Evolutionary conservation across 768 basidiomycete genomes (phyloP), one percentile per base, ranked within the genome.

Genomic region (Leccinum arenicola): DNA sequence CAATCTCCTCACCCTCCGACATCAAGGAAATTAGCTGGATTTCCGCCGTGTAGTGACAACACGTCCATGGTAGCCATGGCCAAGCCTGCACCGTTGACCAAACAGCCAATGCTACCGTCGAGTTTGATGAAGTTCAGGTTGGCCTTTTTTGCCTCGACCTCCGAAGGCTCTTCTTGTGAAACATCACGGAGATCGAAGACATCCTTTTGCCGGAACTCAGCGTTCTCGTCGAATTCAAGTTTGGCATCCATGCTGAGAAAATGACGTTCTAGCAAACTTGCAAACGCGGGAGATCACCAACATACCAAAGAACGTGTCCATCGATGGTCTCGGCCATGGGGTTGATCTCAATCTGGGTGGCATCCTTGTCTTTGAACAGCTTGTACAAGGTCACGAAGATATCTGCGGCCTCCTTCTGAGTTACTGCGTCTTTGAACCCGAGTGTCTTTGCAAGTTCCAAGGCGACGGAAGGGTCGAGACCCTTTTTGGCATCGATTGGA

Each of bases 31-130:
- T 99, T 98, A 56, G 97, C 97, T 5, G 97, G 97, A 66, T 95
- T 88, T 54, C 93, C 97, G 52, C 97, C 97, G 70, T 98, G 93
- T 54, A 97, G 80, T 51, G 95, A 85, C 57, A 99, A 82, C n/a
- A 98, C 96, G 69, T 99, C 97, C 97, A 99, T 98, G 57, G 97
- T 99, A 38, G 97, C 97, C 97, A 99, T 99, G 53, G 97, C 97
- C 61, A 99, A 79, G 69, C 97, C 97, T 54, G 97, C 97, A 68
- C 97, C 97, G 68, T 99, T 99, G 62, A 99, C 97, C 54, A 99
- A 80, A 78, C 97, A 99, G 29, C 97, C 97, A 60, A 99, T 87
- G 75, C 84, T 91, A 31, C 97, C 97, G 70, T 99, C 97, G 48
- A 99, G 88, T 78, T 99, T 98, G 82, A 98, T 98, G 74, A 98